Percentiles rank a stretch among this genome's conserved stretches.
phyloP scores from a whole-genome alignment of 805 yeast genomes.

The Cyberlindnera misumaiensis region DNA sequence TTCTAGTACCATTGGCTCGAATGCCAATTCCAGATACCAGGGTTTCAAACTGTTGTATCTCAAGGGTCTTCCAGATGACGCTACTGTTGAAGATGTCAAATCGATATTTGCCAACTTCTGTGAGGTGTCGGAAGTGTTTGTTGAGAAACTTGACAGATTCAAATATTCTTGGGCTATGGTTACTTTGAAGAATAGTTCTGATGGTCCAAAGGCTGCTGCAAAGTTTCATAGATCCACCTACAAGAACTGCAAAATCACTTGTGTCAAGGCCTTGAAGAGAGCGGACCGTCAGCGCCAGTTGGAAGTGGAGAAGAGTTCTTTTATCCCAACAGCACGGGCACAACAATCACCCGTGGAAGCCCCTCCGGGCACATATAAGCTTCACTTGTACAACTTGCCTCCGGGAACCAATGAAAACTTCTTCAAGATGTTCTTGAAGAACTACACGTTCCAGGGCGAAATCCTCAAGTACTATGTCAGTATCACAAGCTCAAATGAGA shows the following conservation, averaged over 20 bases:
- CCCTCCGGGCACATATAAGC: conserved; percentile 2
- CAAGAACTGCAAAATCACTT: conserved; percentile 23
- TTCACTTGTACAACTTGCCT: conserved; percentile 22
- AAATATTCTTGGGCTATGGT: conserved; percentile 39
- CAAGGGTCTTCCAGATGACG: conserved; percentile 37
- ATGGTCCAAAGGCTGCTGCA: conserved; percentile 38
- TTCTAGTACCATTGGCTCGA: too few relatives aligned
- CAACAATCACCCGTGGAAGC: neutral
- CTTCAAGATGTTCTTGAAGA: conserved; percentile 21
- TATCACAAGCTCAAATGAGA: conserved; percentile 4
- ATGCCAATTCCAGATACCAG: neutral
- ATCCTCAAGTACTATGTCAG: conserved; percentile 15
- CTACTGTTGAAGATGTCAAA: conserved; percentile 34
- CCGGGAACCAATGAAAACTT: conserved; percentile 22
- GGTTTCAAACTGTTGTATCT: conserved; percentile 34
- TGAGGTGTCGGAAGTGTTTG: conserved; percentile 41
- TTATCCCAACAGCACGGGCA: neutral
- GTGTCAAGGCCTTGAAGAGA: conserved; percentile 24
- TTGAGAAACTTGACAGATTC: conserved; percentile 37
- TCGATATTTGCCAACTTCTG: conserved; percentile 42
- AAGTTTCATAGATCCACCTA: conserved; percentile 24
- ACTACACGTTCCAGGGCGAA: conserved; percentile 16
- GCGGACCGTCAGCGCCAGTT: conserved; percentile 15
- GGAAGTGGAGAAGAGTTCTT: conserved; percentile 1
- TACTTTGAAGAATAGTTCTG: conserved; percentile 37